Conservation (phyloP, 73 alveolate species). For the Urostyla sp. region DNA sequence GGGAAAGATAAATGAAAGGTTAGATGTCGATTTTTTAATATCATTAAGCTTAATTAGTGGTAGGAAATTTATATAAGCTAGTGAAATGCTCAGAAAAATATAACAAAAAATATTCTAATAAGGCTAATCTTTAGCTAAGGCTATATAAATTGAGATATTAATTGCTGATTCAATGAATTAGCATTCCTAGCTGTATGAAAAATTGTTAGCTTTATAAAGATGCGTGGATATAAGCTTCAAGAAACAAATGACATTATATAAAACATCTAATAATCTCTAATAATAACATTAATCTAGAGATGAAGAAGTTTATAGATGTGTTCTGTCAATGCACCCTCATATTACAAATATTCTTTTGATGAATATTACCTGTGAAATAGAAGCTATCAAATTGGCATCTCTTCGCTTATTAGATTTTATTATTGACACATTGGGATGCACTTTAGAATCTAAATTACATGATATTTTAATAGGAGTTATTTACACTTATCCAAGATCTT, state of each 20-base stretch:
- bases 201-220: conserved; percentile 66
- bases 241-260: background rate
- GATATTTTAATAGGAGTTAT: conserved; percentile 27
- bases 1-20: conserved; percentile 33
- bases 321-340: conserved; percentile 56
- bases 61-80: conserved; percentile 72
- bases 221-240: conserved; percentile 63
- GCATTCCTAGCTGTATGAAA: conserved; percentile 69
- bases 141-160: conserved; percentile 71
- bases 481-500: conserved; percentile 53
- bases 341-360: conserved; percentile 54
- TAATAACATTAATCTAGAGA: background rate
- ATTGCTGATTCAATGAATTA: conserved; percentile 78
- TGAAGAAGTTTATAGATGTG: conserved; percentile 17
- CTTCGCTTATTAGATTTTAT: conserved; percentile 65
- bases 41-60: conserved; percentile 69
- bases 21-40: conserved; percentile 59
- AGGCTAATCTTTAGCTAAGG: conserved; percentile 47
- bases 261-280: background rate
- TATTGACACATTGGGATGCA: conserved; percentile 76
- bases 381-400: conserved; percentile 70
- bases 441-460: conserved; percentile 42
- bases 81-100: conserved; percentile 70
- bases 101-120: conserved; percentile 35
- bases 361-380: conserved; percentile 61